Base-by-base conservation (phyloP, 2,329 filamentous ascomycete genomes). In the Ophiostoma sp. region DNA sequence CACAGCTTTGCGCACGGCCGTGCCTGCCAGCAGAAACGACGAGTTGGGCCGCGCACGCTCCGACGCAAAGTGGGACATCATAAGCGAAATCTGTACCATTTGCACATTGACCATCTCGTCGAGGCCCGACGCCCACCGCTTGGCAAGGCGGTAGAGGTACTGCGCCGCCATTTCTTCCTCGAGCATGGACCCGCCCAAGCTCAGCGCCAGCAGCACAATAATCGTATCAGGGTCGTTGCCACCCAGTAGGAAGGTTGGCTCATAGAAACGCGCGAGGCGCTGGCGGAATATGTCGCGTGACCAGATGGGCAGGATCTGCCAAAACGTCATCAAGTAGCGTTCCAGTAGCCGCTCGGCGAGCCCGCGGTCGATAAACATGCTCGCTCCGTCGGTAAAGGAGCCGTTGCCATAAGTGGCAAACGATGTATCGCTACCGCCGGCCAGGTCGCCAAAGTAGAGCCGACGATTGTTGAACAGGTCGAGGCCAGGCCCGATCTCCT, bases 21-120 rank as follows among this genome's bases (percentile, higher is more conserved):
- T 62, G 12, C 71, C 71, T 1, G 69, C 63, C 8, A 66, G 27
- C 40, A 71, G 67, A 27, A 68, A 72, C 2, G 65, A 60, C 41
- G 69, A 55, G 65, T 72, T 72, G 16, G 69, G 71, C n/a, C 70
- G 49, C 9, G 70, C 71, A n/a, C 69, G 65, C 62, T 72, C 71
- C 6, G 67, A 66, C 2, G 65, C 45, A 9, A 69, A 71, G 18
- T 69, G 69, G 2, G 71, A 72, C 71, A 72, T 72, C 14, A 72
- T 49, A n/a, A 72, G 52, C 8, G 69, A 64, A 38, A 72, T 72
- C 62, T 72, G 71, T 14, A 72, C 71, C 11, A 64, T 71, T 40
- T 71, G 69, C 5, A 72, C 52, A 42, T 71, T 72, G 64, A 71
- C 70, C 66, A 71, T 72, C 36, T 71, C 71, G 58, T 72, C 71